Evolutionary conservation across 768 basidiomycete species (phyloP).

Genomic region (Rhizopogon salebrosus): DNA sequence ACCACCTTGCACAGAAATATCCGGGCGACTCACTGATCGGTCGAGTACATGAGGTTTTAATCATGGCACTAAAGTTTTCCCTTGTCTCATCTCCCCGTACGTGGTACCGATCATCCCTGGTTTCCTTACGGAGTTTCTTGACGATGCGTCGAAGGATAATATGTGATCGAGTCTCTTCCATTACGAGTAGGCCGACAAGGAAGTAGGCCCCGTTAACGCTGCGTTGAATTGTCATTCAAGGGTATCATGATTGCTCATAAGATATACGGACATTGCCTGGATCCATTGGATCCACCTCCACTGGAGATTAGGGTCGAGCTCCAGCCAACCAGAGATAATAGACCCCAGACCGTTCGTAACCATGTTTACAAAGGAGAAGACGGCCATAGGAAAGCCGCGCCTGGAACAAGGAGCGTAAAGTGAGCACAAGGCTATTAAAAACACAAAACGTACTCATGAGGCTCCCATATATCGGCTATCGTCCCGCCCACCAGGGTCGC

Average conservation of each 20-base stretch:
- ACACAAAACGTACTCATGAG: conserved; percentile 49
- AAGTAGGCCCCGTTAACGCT: conserved; percentile 52
- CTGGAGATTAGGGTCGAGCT: conserved; percentile 48
- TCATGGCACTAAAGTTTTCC: conserved; percentile 45
- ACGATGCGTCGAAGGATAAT: conserved; percentile 67
- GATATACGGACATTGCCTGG: conserved; percentile 49
- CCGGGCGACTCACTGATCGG: conserved; percentile 54
- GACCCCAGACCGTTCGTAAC: conserved; percentile 63
- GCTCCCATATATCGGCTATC: conserved; percentile 61
- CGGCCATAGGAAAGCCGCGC: conserved; percentile 69
- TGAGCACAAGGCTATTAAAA: background rate
- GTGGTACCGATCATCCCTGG: conserved; percentile 58
- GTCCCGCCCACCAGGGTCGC: conserved; percentile 69
- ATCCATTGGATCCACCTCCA: conserved; percentile 89
- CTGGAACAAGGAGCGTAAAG: conserved; percentile 25
- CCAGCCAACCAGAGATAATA: conserved; percentile 59
- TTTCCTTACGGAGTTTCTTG: conserved; percentile 54
- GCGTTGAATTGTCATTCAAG: conserved; percentile 4
- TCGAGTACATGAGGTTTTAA: conserved; percentile 64
- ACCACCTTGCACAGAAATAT: background rate
- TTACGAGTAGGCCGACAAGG: conserved; percentile 43
- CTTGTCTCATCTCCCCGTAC: conserved; percentile 61
- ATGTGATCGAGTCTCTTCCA: conserved; percentile 68
- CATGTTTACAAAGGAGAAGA: conserved; percentile 60
- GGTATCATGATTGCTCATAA: background rate